These are phyloP conservation scores for Rhododendron mucronatum DNA, from an alignment of 148 eudicot species.

Conservation along the genomic window DNA sequence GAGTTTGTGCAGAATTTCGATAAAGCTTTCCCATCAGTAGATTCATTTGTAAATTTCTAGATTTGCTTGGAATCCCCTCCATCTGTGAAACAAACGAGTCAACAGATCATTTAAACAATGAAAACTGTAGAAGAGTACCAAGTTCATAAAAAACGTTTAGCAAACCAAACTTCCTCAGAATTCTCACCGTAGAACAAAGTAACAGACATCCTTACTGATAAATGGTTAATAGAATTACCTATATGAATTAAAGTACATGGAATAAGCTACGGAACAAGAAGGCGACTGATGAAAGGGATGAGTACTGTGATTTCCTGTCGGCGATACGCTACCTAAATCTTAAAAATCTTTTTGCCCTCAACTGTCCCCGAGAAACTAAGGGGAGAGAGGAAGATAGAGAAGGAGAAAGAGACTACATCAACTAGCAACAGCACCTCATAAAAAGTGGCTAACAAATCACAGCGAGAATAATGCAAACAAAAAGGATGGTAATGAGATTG, in stretches of 20 bases:
- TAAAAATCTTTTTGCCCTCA: neutral
- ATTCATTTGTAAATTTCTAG: constrained; percentile 78
- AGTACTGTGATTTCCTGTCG: neutral
- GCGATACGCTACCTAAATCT: neutral
- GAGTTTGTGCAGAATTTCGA: constrained; percentile 66
- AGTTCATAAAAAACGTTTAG: neutral
- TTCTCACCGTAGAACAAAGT: neutral
- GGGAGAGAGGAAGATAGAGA: neutral
- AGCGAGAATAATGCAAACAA: neutral
- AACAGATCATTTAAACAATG: neutral
- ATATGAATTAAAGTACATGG: neutral
- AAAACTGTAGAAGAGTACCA: neutral
- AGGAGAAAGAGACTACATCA: neutral
- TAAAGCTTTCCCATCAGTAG: constrained; percentile 91
- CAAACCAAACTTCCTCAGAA: neutral
- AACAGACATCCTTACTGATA: neutral
- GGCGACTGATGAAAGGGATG: neutral
- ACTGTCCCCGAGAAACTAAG: neutral
- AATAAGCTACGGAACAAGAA: neutral
- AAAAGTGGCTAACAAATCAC: neutral
- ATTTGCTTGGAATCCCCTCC: constrained; percentile 84
- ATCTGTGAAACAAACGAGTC: constrained; percentile 44
- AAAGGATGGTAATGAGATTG: constrained; percentile 31
- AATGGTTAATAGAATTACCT: neutral
- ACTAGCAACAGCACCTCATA: neutral